Conservation (phyloP, 352 stramenopile species). For the Globisporangium abappressorium region DNA sequence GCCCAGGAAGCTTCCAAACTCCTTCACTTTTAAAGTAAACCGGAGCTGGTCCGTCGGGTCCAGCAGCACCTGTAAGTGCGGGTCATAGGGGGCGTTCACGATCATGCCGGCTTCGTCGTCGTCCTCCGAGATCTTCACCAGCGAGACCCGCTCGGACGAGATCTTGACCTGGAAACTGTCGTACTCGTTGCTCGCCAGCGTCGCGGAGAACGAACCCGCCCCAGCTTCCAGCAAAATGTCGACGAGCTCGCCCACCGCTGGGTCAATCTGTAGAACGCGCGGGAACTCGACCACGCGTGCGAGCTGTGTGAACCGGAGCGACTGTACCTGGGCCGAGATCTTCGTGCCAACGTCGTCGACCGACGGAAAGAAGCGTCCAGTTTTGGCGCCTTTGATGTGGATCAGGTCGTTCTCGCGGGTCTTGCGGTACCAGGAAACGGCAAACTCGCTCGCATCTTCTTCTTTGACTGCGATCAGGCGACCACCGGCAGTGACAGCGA, state of each 20-base stretch:
- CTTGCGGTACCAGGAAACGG: slow-evolving; percentile 69
- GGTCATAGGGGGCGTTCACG: slow-evolving; percentile 44
- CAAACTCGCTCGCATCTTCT: slow-evolving; percentile 62
- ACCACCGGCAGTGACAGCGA: slow-evolving; percentile 46
- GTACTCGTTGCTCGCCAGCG: slow-evolving; percentile 69
- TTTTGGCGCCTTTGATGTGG: slow-evolving; percentile 57
- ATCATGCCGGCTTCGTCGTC: slow-evolving; percentile 64
- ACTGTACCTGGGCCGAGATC: slow-evolving; percentile 60
- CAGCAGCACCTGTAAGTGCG: slow-evolving; percentile 68
- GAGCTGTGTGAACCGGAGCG: slow-evolving; percentile 60
- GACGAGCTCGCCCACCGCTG: slow-evolving; percentile 63
- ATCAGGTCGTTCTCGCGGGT: slow-evolving; percentile 49
- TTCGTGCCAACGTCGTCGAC: slow-evolving; percentile 64
- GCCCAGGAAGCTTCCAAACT: slow-evolving; percentile 71
- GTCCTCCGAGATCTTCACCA: slow-evolving; percentile 76
- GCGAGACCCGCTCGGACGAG: slow-evolving; percentile 33
- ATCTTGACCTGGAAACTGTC: slow-evolving; percentile 87
- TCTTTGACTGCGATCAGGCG: slow-evolving; percentile 54
- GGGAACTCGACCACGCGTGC: slow-evolving; percentile 53
- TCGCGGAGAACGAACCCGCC: slow-evolving; percentile 71
- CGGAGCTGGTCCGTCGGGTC: slow-evolving; percentile 61
- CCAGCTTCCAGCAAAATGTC: slow-evolving; percentile 70
- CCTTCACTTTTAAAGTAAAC: slow-evolving; percentile 76
- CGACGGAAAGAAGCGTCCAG: slow-evolving; percentile 61
- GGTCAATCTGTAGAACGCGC: slow-evolving; percentile 47